Evolutionary conservation across 2,329 filamentous ascomycete species (phyloP).

Genomic region (Claviceps spartinae): DNA sequence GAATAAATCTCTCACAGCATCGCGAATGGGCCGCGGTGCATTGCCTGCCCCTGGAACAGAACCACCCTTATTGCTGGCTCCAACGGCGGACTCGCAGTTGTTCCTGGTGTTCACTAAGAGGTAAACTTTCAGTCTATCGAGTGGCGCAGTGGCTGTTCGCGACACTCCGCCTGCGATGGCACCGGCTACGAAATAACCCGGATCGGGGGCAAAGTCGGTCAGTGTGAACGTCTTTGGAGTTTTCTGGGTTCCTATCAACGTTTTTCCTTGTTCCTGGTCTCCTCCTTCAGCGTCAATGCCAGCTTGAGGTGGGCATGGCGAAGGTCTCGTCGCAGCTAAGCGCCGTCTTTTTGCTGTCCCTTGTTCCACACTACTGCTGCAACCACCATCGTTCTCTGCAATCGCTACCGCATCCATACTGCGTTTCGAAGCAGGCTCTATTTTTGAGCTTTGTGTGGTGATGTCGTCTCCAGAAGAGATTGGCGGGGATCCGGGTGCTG

Average conservation of each 20-base stretch:
- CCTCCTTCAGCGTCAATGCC: constrained; percentile 22
- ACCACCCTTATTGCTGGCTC: constrained; percentile 57
- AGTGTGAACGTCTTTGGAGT: constrained; percentile 36
- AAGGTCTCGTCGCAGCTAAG: constrained; percentile 11
- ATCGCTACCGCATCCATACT: constrained; percentile 5
- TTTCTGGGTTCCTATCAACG: constrained; percentile 22
- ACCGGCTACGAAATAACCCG: constrained; percentile 97
- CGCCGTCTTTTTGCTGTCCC: constrained; percentile 13
- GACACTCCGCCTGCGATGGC: constrained; percentile 89
- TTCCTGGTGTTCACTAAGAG: constrained; percentile 73
- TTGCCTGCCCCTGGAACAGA: constrained; percentile 50
- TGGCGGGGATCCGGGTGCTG: constrained; percentile 1
- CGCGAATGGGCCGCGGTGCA: constrained; percentile 54
- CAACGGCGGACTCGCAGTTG: constrained; percentile 38
- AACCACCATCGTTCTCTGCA: constrained; percentile 8
- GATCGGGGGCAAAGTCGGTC: constrained; percentile 61
- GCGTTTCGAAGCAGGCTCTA: constrained; percentile 5
- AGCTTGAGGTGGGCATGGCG: constrained; percentile 12
- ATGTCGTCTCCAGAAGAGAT: not conserved
- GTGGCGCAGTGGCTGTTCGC: constrained; percentile 84
- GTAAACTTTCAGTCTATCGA: constrained; percentile 95
- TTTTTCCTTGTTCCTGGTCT: constrained; percentile 15
- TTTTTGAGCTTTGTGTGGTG: not conserved
- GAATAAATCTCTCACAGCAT: constrained; percentile 69
- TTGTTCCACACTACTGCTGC: constrained; percentile 11